Conservation (phyloP, 2,329 filamentous ascomycete species). For the Dichotomopilus funicola region DNA sequence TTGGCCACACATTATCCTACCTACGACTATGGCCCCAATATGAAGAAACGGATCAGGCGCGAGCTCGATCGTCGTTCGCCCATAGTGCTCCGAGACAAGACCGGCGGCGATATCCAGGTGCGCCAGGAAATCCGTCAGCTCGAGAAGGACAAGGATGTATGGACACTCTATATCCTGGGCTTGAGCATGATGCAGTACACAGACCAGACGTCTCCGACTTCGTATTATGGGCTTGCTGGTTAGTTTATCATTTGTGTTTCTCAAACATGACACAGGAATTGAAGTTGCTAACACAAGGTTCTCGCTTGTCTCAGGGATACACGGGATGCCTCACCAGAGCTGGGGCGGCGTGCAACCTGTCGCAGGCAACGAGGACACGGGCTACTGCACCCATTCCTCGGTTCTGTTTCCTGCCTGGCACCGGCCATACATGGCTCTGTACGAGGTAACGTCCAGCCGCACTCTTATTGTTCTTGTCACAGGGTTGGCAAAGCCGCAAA, state of each 20-base stretch:
- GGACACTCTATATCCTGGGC: constrained; percentile 71
- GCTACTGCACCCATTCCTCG: constrained; percentile 73
- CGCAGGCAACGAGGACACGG: constrained; percentile 48
- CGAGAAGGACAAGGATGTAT: constrained; percentile 55
- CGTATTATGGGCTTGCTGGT: constrained; percentile 77
- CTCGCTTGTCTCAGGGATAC: constrained; percentile 53
- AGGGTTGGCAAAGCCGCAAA: neutral
- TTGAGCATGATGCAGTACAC: constrained; percentile 65
- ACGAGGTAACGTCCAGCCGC: constrained; percentile 38
- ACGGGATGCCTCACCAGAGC: constrained; percentile 61
- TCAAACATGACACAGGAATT: neutral
- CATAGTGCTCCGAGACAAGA: constrained; percentile 40
- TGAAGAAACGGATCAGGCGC: constrained; percentile 35
- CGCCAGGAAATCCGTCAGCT: constrained; percentile 65
- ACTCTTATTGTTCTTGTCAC: constrained; percentile 9
- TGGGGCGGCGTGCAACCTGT: constrained; percentile 48
- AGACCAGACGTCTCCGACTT: constrained; percentile 55
- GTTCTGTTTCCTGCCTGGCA: constrained; percentile 79
- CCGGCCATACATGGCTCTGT: constrained; percentile 65
- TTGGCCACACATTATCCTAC: constrained; percentile 18
- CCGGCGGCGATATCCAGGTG: constrained; percentile 32
- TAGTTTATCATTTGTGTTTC: constrained; percentile 1
- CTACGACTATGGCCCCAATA: constrained; percentile 50
- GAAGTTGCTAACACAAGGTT: neutral
- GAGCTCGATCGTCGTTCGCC: constrained; percentile 27